Percentiles rank a stretch among this genome's conserved stretches.
These are phyloP conservation scores for Pichia eremophila DNA, from an alignment of 805 yeast genomes.

Conservation along the genomic window DNA sequence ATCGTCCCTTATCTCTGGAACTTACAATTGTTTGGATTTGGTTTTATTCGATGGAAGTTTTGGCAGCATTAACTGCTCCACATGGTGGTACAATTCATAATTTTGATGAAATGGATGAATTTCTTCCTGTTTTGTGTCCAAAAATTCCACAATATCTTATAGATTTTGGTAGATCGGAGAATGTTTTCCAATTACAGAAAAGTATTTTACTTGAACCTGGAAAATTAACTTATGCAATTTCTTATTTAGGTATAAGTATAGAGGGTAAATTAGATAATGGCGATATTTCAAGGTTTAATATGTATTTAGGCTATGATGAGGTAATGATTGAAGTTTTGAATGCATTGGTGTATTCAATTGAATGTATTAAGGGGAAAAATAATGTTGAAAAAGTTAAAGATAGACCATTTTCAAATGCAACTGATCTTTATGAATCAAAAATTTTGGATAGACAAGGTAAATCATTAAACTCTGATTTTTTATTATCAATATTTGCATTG, in stretches of 20 bases:
- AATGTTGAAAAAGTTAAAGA: neutral
- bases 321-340: constrained; percentile 25
- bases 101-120: constrained; percentile 37
- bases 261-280: constrained; percentile 17
- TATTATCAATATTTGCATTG: constrained; percentile 6
- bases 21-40: constrained; percentile 36
- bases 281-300: constrained; percentile 12
- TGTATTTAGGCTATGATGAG: constrained; percentile 29
- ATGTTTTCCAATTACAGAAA: neutral
- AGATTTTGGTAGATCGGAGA: neutral
- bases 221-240: constrained; percentile 15
- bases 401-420: neutral
- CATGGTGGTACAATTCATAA: constrained; percentile 52
- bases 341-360: constrained; percentile 23
- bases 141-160: constrained; percentile 3
- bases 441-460: constrained; percentile 9
- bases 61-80: constrained; percentile 50
- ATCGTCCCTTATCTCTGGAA: constrained; percentile 26
- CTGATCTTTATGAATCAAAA: neutral
- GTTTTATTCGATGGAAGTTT: constrained; percentile 53
- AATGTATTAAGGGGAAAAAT: constrained; percentile 15
- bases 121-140: constrained; percentile 20
- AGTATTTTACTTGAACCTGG: constrained; percentile 3
- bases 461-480: constrained; percentile 13
- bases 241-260: constrained; percentile 22